Evolutionary conservation across 768 basidiomycete genomes (phyloP).

Genomic region (Termitomyces sp.): DNA sequence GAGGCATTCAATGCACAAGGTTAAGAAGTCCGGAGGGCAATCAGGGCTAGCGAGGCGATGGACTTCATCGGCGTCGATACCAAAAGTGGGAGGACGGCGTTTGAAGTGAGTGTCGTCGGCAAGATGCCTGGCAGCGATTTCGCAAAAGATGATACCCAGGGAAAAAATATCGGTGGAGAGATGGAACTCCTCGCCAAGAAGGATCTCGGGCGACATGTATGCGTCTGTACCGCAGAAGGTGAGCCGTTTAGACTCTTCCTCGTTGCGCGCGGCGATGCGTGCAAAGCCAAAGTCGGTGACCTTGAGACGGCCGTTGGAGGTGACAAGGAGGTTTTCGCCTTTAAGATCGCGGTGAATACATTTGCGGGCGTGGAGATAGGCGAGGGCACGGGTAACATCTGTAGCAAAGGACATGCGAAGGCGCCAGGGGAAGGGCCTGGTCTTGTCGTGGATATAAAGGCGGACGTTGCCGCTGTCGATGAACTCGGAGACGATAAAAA

Average conservation of each 20-base stretch:
- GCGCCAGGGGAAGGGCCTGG: constrained; percentile 86
- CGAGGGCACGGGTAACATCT: constrained; percentile 91
- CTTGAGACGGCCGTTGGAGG: constrained; percentile 90
- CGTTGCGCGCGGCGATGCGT: constrained; percentile 87
- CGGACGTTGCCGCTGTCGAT: constrained; percentile 92
- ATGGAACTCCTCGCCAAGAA: constrained; percentile 87
- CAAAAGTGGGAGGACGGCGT: constrained; percentile 74
- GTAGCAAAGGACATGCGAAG: constrained; percentile 92
- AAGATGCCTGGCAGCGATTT: constrained; percentile 80
- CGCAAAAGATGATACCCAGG: constrained; percentile 88
- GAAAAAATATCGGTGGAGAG: constrained; percentile 94
- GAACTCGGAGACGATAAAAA: constrained; percentile 94
- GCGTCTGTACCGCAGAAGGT: constrained; percentile 90
- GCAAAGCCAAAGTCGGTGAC: constrained; percentile 99
- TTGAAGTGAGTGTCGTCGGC: constrained; percentile 80
- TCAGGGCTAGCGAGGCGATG: constrained; percentile 57
- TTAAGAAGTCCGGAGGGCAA: constrained; percentile 74
- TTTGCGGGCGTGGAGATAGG: constrained; percentile 93
- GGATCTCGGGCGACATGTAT: constrained; percentile 97
- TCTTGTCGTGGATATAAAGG: constrained; percentile 82
- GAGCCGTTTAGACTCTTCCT: constrained; percentile 80
- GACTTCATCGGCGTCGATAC: constrained; percentile 73
- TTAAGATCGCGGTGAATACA: constrained; percentile 91
- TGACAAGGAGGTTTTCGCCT: constrained; percentile 96
- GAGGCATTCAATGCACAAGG: constrained; percentile 77